Base-by-base conservation (phyloP, 164 flowering plant genomes). In the Euptelea pleiosperma region DNA sequence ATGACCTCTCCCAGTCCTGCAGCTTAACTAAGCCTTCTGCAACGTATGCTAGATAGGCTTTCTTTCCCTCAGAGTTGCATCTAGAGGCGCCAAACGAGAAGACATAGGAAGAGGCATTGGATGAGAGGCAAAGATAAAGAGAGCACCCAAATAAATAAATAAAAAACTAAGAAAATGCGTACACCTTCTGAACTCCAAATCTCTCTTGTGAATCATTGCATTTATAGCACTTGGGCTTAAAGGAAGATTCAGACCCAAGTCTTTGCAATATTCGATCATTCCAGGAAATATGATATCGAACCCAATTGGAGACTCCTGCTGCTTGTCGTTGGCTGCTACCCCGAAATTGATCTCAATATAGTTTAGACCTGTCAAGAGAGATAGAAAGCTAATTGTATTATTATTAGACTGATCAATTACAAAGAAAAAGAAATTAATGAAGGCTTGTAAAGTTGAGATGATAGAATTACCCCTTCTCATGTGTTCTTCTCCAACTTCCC, bases 201-300 rank as follows among this genome's bases (percentile, higher is more conserved):
- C 79, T 65, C 85, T 77, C 74, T 66, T 80, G 11, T 44, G 72
- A 45, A 78, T 44, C 80, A 87, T 36, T 10, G 64, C 65, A 58
- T 78, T 67, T 9, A 77, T 41, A 53, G 52, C 62, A 11, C 29
- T 48, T 14, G 69, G 56, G 51, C 60, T 69, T 34, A 86, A 11
- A 52, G 76, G 79, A 25, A 92, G 65, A 53, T 75, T 68, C 76
- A 92, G 50, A 63, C 70, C 70, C 71, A 86, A 47, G 5, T 72
- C 60, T 45, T 58, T 52, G 22, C 88, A 92, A 70, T 75, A 62
- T 40, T 85, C 85, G 24, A 90, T 69, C 96, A 93, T 73, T 40
- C 87, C 81, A 16, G 96, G 79, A 70, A 93, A 85, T 56, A 86
- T 82, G 58, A 93, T 76, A 46, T 86, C 79, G 70, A 90, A 93